phyloP scores from a whole-genome alignment of 2,329 filamentous ascomycete species.

The Drechslerella dactyloides region DNA sequence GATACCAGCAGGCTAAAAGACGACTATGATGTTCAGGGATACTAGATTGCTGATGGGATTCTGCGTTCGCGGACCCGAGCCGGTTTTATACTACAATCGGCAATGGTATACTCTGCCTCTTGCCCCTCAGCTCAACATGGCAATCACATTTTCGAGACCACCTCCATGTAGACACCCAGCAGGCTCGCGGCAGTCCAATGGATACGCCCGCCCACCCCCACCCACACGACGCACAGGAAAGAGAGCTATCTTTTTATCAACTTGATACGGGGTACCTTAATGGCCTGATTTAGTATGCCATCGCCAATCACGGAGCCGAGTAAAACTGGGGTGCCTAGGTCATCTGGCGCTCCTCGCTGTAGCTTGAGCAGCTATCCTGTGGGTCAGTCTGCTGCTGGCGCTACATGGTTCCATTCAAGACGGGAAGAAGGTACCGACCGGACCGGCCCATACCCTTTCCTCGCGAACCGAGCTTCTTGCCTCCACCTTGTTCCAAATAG shows the following conservation, averaged over 20 bases:
- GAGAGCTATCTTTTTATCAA: not conserved
- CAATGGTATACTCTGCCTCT: conserved; percentile 2
- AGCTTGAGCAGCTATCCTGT: conserved; percentile 1
- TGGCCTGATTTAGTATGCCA: conserved; percentile 1
- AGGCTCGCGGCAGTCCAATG: not conserved
- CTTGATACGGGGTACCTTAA: not conserved
- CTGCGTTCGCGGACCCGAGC: conserved; percentile 6
- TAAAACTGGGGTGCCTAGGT: conserved; percentile 8
- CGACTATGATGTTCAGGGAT: conserved; percentile 5
- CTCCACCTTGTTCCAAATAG: conserved; percentile 34
- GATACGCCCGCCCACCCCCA: not conserved
- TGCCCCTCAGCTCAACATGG: conserved; percentile 2
- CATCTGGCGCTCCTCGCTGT: not conserved
- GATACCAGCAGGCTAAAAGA: conserved; percentile 1
- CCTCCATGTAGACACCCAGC: conserved; percentile 4
- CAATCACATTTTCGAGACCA: conserved; percentile 2
- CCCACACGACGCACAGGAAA: conserved; percentile 2
- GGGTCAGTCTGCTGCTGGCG: conserved; percentile 5
- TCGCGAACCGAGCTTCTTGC: conserved; percentile 24
- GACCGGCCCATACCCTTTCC: conserved; percentile 33
- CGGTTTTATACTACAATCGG: conserved; percentile 10
- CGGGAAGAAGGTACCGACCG: conserved; percentile 13
- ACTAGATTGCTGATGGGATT: not conserved
- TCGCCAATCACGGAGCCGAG: not conserved
- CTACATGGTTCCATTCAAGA: conserved; percentile 4